Percentiles rank a stretch among this genome's conserved stretches.
Conservation (phyloP, 2,329 filamentous ascomycete genomes). For the Fusarium buharicum region DNA sequence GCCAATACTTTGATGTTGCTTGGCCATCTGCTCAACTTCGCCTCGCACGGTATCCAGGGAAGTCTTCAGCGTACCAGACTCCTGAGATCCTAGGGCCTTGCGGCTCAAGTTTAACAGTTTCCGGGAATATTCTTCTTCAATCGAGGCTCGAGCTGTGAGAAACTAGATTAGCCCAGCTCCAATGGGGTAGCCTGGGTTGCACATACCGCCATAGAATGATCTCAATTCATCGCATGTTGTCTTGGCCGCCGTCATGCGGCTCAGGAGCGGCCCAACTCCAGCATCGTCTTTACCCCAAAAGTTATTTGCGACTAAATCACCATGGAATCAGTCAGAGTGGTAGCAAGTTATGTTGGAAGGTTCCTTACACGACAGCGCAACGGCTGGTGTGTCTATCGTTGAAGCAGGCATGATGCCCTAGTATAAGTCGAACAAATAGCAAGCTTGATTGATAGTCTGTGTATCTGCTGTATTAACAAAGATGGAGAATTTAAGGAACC, state of each 20-base stretch:
- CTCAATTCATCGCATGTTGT: slow-evolving; percentile 93
- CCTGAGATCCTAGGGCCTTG: slow-evolving; percentile 88
- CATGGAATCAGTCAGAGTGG: slow-evolving; percentile 28
- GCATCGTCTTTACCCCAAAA: slow-evolving; percentile 99
- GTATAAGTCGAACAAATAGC: slow-evolving; percentile 16
- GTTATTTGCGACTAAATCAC: slow-evolving; percentile 86
- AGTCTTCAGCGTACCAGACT: slow-evolving; percentile 81
- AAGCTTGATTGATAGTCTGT: slow-evolving; percentile 7
- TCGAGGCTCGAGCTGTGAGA: slow-evolving; percentile 78
- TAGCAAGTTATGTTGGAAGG: not conserved
- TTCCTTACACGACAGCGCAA: slow-evolving; percentile 72
- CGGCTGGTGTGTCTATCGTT: slow-evolving; percentile 70
- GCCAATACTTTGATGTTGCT: slow-evolving; percentile 90
- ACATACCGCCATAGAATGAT: slow-evolving; percentile 83
- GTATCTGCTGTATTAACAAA: slow-evolving; percentile 9
- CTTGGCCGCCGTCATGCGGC: slow-evolving; percentile 95
- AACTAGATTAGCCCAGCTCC: not conserved
- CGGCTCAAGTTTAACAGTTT: slow-evolving; percentile 87
- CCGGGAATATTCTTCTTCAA: slow-evolving; percentile 95
- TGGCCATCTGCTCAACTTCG: slow-evolving; percentile 93
- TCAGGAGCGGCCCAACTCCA: slow-evolving; percentile 88
- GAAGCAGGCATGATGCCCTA: slow-evolving; percentile 66
- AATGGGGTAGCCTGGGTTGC: not conserved
- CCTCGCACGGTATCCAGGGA: slow-evolving; percentile 89
- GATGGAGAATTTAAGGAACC: slow-evolving; percentile 33